phyloP scores from a whole-genome alignment of 306 rosid genomes.

The Gleditsia sinensis region DNA sequence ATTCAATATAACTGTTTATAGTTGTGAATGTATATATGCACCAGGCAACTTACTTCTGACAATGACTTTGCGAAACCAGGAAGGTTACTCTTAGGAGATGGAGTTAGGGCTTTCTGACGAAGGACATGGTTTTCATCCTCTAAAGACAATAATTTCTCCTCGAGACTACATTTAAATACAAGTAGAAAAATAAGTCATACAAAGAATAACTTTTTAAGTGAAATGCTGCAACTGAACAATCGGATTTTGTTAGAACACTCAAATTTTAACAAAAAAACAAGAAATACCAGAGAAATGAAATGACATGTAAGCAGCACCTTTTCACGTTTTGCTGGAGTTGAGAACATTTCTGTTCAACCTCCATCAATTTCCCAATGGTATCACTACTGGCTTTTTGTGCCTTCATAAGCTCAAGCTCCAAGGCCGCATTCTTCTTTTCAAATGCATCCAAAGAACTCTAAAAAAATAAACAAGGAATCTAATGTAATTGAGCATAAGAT shows the following conservation, averaged over 20 bases:
- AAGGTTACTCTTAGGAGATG: conserved; percentile 71
- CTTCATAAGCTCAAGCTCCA: conserved; percentile 62
- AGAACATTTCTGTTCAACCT: conserved; percentile 68
- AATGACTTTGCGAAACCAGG: conserved; percentile 60
- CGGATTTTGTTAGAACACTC: conserved; percentile 25
- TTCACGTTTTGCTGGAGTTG: conserved; percentile 71
- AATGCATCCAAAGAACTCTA: conserved; percentile 75
- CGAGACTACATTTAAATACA: conserved; percentile 57
- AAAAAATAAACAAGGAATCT: conserved; percentile 27
- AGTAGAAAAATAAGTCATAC: not conserved
- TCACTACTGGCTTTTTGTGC: conserved; percentile 53
- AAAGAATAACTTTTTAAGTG: not conserved
- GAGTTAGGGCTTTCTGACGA: conserved; percentile 74
- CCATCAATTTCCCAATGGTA: conserved; percentile 63
- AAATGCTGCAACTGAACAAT: not conserved
- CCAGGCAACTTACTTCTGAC: conserved; percentile 62
- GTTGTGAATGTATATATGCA: conserved; percentile 2
- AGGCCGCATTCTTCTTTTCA: conserved; percentile 61
- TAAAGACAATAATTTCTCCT: conserved; percentile 66
- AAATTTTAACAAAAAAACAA: conserved; percentile 21
- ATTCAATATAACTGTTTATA: not conserved
- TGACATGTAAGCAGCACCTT: conserved; percentile 48
- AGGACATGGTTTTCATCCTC: conserved; percentile 87
- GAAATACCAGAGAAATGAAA: conserved; percentile 2
- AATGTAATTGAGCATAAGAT: conserved; percentile 16